A percentile compares a stretch with the other conserved stretches of the same genome.
phyloP scores from a whole-genome alignment of 257 asterid genomes.

The Paulownia fortunei region DNA sequence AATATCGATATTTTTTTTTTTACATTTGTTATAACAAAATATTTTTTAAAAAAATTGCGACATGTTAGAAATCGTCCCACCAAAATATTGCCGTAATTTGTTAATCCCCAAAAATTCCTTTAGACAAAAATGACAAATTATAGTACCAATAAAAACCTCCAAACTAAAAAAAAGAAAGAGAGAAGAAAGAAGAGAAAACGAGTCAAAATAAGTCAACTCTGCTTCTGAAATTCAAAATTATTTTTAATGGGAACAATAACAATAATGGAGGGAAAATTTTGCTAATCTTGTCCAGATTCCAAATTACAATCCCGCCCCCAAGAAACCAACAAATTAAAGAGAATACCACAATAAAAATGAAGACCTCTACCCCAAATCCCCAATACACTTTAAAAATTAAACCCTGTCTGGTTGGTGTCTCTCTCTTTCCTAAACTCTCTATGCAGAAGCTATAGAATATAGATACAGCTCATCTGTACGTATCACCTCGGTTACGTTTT shows the following conservation, averaged over 20 bases:
- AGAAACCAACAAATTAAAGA: neutral
- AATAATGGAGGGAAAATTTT: constrained; percentile 54
- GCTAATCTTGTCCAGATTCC: neutral
- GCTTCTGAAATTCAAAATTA: constrained; percentile 31
- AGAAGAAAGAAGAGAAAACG: neutral
- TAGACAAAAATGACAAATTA: neutral
- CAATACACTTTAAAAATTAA: constrained; percentile 32
- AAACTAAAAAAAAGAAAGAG: neutral
- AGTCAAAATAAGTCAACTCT: constrained; percentile 29
- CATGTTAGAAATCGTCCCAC: too few species aligned
- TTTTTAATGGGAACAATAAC: constrained; percentile 31
- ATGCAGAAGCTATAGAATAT: constrained; percentile 34
- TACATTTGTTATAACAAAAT: too few species aligned
- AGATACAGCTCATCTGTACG: constrained; percentile 48
- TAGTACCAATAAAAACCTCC: too few species aligned
- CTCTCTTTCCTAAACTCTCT: constrained; percentile 16
- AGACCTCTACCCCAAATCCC: constrained; percentile 40
- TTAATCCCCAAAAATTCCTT: neutral
- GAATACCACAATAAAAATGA: constrained; percentile 30
- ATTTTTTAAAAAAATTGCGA: too few species aligned
- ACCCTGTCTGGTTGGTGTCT: constrained; percentile 34
- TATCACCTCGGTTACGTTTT: constrained; percentile 34
- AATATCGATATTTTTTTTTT: too few species aligned
- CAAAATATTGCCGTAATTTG: too few species aligned
- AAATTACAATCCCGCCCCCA: constrained; percentile 35